Evolutionary conservation across 805 yeast genomes (phyloP).

Genomic region (Metschnikowia reukaufii): DNA sequence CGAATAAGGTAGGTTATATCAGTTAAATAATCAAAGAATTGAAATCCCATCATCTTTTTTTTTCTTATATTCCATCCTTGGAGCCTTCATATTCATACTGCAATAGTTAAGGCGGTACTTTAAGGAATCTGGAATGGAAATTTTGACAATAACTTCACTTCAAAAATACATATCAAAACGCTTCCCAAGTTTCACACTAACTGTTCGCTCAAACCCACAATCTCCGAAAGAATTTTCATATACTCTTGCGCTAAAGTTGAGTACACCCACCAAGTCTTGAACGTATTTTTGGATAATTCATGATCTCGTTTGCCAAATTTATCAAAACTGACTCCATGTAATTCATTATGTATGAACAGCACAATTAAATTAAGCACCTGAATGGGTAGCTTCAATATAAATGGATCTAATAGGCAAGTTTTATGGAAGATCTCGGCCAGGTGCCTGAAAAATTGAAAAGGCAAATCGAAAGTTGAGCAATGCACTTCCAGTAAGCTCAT

Average conservation of each 20-base stretch:
- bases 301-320: not conserved
- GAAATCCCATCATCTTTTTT: too few relatives aligned
- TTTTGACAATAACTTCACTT: too few relatives aligned
- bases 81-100: too few relatives aligned
- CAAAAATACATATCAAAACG: too few relatives aligned
- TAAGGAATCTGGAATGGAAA: too few relatives aligned
- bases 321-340: not conserved
- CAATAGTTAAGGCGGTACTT: too few relatives aligned
- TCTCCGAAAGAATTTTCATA: not conserved
- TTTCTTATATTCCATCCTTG: too few relatives aligned
- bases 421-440: not conserved
- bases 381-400: not conserved
- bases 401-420: not conserved
- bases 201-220: not conserved
- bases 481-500: not conserved
- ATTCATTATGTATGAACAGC: not conserved
- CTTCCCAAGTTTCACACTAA: too few relatives aligned
- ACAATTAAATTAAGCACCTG: not conserved
- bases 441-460: not conserved
- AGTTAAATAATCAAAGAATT: too few relatives aligned
- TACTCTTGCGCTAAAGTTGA: not conserved
- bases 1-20: too few relatives aligned
- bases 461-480: not conserved
- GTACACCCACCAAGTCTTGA: not conserved
- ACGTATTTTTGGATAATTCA: not conserved